Evolutionary conservation across 1,284 basidiomycete species (phyloP), one percentile per base, ranked within the genome.

Genomic region (Ganoderma boninense): DNA sequence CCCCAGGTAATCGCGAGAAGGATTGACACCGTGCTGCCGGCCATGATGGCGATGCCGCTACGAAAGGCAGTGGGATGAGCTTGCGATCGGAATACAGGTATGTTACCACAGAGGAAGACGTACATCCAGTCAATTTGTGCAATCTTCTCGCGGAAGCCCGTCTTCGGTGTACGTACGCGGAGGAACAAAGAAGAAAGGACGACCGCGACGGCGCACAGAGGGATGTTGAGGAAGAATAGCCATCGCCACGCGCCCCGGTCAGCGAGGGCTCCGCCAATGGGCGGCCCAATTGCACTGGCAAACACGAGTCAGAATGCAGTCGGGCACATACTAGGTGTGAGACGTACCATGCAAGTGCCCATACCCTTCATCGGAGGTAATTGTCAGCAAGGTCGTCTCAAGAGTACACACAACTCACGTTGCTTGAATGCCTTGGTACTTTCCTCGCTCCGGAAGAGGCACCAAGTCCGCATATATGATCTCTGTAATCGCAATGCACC

Each of bases 381-480:
- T 20, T 4, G 49, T 52, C n/a, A 52, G 49, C 49, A 8, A 10
- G 26, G 10, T 10, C 11, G 13, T 52, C 49, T 52, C 23, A 4
- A 52, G 49, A 11, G 13, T 1, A 11, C 1, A 59, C 35, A 60
- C 2, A 16, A 70, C 76, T 65, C 65, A 77, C 76, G 71, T 65
- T 64, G 72, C 76, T 18, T 70, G 73, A 18, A 76, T 64, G 11
- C 65, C 43, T 35, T 72, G 77, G 70, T 80, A 82, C 18, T 76
- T 78, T 16, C 85, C 86, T 49, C 85, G 79, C 59, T 86, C 80
- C 11, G 79, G 75, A 16, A 87, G 76, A 1, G 84, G 79, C 13
- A 84, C 79, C 35, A 87, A 75, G 71, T 87, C 86, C 2, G 82
- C 78, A n/a, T 81, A 76, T 65, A 85, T 78, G 62, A 86, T 85